Evolutionary conservation across 2,329 filamentous ascomycete genomes (phyloP).

Genomic region (Acephala macrosclerotiorum): DNA sequence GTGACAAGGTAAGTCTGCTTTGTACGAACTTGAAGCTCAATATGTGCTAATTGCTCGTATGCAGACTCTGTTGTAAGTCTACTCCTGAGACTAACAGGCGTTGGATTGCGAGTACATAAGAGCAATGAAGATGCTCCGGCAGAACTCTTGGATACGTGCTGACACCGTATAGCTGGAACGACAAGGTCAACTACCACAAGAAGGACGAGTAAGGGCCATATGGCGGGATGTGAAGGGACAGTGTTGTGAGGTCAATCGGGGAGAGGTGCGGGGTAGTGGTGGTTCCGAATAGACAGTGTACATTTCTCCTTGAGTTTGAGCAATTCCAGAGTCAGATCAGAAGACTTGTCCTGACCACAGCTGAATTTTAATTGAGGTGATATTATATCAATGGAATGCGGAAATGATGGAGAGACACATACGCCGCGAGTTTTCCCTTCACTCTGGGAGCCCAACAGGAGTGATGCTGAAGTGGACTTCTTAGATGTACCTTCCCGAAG

Average conservation of each 20-base stretch:
- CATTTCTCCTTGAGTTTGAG: slow-evolving; percentile 36
- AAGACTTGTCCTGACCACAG: not conserved
- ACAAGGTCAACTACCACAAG: slow-evolving; percentile 95
- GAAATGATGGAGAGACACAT: too few species aligned
- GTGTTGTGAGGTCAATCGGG: slow-evolving; percentile 1
- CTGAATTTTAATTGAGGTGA: not conserved
- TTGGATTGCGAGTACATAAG: too few species aligned
- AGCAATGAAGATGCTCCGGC: not conserved
- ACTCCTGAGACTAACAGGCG: not conserved
- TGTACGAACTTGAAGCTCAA: slow-evolving; percentile 23
- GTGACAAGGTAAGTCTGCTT: slow-evolving; percentile 78
- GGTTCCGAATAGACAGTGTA: slow-evolving; percentile 30
- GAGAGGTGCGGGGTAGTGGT: slow-evolving; percentile 8
- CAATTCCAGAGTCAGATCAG: slow-evolving; percentile 25
- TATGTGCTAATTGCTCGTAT: slow-evolving; percentile 27
- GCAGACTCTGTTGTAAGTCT: slow-evolving; percentile 71
- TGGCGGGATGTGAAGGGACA: slow-evolving; percentile 1
- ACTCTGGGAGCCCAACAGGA: not conserved
- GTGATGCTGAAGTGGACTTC: too few species aligned
- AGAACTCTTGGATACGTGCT: slow-evolving; percentile 20
- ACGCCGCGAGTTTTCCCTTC: not conserved
- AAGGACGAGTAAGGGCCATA: slow-evolving; percentile 36
- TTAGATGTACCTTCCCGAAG: too few species aligned
- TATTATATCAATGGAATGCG: not conserved
- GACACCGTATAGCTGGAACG: slow-evolving; percentile 79